Conservation (phyloP, 352 stramenopile species). For the Pythium monospermum region DNA sequence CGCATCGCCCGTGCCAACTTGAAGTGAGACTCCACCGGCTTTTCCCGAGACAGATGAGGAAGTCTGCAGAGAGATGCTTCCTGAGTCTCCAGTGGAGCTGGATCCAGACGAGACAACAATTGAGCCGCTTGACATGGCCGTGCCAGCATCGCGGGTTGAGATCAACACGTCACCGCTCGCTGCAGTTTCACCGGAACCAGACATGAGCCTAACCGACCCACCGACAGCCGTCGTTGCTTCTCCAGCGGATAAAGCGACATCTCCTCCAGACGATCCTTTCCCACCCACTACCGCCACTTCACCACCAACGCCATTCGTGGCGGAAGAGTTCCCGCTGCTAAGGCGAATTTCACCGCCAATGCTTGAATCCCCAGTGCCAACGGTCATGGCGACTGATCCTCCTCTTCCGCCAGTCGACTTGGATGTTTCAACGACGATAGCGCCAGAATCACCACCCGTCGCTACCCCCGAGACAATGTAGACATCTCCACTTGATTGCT, state of each 20-base stretch:
- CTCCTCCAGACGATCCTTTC: neutral
- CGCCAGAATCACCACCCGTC: conserved; percentile 20
- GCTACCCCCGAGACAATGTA: conserved; percentile 23
- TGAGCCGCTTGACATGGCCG: conserved; percentile 21
- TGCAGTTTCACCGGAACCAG: conserved; percentile 11
- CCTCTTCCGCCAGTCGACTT: conserved; percentile 18
- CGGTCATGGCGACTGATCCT: conserved; percentile 19
- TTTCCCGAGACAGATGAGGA: conserved; percentile 14
- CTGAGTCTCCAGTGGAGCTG: conserved; percentile 18
- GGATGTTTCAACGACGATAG: conserved; percentile 16
- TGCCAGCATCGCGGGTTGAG: conserved; percentile 17
- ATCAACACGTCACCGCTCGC: conserved; percentile 28
- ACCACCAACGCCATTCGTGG: neutral
- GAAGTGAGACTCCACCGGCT: conserved; percentile 23
- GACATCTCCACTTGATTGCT: conserved; percentile 21
- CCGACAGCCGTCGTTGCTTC: neutral
- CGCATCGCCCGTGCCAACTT: conserved; percentile 16
- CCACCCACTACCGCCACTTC: neutral
- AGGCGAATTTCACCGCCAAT: conserved; percentile 12
- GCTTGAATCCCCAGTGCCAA: conserved; percentile 13
- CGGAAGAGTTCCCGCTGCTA: neutral
- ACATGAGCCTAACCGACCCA: conserved; percentile 17
- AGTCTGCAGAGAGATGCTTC: conserved; percentile 24
- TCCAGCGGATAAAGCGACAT: neutral
- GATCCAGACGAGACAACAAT: conserved; percentile 23